Evolutionary conservation across 176 grass and related monocot species (phyloP).

Genomic region (Canna indica): DNA sequence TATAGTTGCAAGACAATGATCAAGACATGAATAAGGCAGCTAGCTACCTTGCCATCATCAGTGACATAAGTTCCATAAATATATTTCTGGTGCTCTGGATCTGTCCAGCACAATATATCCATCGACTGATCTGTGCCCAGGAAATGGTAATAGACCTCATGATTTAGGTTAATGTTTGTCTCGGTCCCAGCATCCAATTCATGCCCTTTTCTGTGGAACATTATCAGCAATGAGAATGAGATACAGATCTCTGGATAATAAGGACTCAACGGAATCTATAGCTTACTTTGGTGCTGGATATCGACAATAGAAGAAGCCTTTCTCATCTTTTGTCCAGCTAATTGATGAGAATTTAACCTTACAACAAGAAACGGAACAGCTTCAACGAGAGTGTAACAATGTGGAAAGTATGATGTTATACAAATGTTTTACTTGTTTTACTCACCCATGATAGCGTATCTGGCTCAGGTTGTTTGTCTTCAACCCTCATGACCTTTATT

Average conservation of each 20-base stretch:
- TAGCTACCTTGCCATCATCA: slow-evolving; percentile 77
- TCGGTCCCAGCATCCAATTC: slow-evolving; percentile 80
- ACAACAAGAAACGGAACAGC: background rate
- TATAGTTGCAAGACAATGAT: too few relatives aligned
- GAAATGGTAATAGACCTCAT: slow-evolving; percentile 84
- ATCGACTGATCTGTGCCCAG: slow-evolving; percentile 74
- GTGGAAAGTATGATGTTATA: too few relatives aligned
- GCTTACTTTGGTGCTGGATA: slow-evolving; percentile 76
- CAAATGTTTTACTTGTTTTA: background rate
- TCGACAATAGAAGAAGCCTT: slow-evolving; percentile 87
- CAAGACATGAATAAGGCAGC: too few relatives aligned
- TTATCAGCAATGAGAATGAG: slow-evolving; percentile 7
- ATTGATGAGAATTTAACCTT: slow-evolving; percentile 92
- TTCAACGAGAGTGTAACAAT: background rate
- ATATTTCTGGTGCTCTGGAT: slow-evolving; percentile 82
- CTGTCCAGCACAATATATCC: slow-evolving; percentile 95
- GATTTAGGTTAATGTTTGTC: slow-evolving; percentile 87
- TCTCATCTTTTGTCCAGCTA: slow-evolving; percentile 80
- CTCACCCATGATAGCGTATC: slow-evolving; percentile 85
- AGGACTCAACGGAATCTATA: background rate
- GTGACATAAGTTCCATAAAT: slow-evolving; percentile 44
- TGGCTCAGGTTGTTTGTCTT: slow-evolving; percentile 42
- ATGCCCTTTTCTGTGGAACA: slow-evolving; percentile 34
- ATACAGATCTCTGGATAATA: background rate
- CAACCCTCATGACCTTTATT: slow-evolving; percentile 56